Evolutionary conservation across 2,329 filamentous ascomycete species (phyloP).

Genomic region (Torrubiellomyces zombiae): DNA sequence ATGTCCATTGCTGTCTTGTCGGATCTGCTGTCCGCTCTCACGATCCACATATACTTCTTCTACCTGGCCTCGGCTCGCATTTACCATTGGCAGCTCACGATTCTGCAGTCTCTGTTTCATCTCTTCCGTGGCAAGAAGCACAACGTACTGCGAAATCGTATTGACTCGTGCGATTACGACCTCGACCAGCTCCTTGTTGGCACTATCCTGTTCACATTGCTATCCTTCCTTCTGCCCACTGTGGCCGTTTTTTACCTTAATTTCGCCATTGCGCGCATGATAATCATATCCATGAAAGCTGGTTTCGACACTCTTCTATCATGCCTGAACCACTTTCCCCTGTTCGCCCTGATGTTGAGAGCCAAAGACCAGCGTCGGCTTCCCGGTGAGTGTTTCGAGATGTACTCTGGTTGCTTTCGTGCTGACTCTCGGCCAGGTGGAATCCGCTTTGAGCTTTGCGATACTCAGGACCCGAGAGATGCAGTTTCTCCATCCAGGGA

Average conservation of each 20-base stretch:
- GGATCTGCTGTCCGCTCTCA: slow-evolving; percentile 78
- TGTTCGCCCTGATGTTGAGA: slow-evolving; percentile 92
- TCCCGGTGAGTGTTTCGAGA: slow-evolving; percentile 41
- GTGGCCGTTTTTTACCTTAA: slow-evolving; percentile 95
- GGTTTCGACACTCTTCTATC: slow-evolving; percentile 81
- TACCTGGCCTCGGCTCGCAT: slow-evolving; percentile 94
- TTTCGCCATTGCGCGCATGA: slow-evolving; percentile 86
- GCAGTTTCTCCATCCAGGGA: slow-evolving; percentile 21
- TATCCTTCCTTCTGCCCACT: slow-evolving; percentile 89
- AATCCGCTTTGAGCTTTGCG: slow-evolving; percentile 77
- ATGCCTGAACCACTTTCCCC: slow-evolving; percentile 89
- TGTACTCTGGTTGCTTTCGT: too few species aligned
- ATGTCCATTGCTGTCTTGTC: slow-evolving; percentile 95
- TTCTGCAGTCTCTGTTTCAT: slow-evolving; percentile 94
- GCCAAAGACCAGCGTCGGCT: slow-evolving; percentile 83
- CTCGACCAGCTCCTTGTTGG: slow-evolving; percentile 90
- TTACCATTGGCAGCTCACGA: slow-evolving; percentile 96
- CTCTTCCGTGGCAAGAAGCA: slow-evolving; percentile 96
- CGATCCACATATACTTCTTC: slow-evolving; percentile 93
- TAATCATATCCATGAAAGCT: slow-evolving; percentile 86
- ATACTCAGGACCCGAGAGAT: slow-evolving; percentile 40
- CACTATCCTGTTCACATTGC: slow-evolving; percentile 86
- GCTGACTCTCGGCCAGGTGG: slow-evolving; percentile 24
- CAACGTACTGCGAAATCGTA: slow-evolving; percentile 90
- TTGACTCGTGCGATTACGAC: slow-evolving; percentile 97